These are phyloP conservation scores for Globisporangium okanoganense DNA, from an alignment of 352 stramenopile genomes.

Conservation along the genomic window DNA sequence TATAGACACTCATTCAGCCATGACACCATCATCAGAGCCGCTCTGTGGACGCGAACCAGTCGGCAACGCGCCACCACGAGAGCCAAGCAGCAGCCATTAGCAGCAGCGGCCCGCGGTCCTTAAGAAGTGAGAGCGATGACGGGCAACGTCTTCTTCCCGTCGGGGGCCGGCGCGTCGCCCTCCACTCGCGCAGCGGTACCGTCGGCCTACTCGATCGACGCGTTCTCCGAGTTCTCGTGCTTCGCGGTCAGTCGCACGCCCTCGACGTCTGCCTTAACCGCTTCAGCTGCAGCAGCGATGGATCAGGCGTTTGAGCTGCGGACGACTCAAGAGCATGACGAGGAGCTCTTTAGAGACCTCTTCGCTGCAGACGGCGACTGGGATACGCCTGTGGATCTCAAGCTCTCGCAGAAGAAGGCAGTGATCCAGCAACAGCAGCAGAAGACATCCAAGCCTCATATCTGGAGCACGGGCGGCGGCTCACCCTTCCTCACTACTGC, in stretches of 20 bases:
- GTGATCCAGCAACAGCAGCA: background rate
- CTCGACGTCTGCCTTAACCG: constrained; percentile 8
- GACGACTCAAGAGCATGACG: constrained; percentile 36
- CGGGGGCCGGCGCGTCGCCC: background rate
- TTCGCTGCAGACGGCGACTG: constrained; percentile 38
- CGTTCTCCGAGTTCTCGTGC: constrained; percentile 51
- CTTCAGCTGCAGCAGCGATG: constrained; percentile 1
- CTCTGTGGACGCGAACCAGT: constrained; percentile 4
- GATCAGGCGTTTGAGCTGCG: constrained; percentile 1
- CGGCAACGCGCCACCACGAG: background rate
- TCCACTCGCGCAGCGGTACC: background rate
- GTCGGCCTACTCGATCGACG: constrained; percentile 43
- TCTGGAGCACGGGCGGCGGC: background rate
- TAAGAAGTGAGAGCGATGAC: constrained; percentile 2
- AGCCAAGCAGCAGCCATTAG: background rate
- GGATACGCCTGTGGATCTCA: constrained; percentile 1
- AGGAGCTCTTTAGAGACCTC: constrained; percentile 68
- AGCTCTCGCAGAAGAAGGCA: background rate
- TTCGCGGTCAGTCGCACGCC: constrained; percentile 32
- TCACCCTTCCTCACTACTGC: background rate
- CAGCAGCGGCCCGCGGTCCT: background rate
- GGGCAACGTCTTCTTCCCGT: constrained; percentile 16
- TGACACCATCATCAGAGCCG: background rate
- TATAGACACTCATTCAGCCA: background rate
- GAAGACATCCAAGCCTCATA: background rate